Evolutionary conservation across 108 stramenopile species (phyloP), one percentile per base, ranked within the genome.

Genomic region (Cyclotella distinguenda): DNA sequence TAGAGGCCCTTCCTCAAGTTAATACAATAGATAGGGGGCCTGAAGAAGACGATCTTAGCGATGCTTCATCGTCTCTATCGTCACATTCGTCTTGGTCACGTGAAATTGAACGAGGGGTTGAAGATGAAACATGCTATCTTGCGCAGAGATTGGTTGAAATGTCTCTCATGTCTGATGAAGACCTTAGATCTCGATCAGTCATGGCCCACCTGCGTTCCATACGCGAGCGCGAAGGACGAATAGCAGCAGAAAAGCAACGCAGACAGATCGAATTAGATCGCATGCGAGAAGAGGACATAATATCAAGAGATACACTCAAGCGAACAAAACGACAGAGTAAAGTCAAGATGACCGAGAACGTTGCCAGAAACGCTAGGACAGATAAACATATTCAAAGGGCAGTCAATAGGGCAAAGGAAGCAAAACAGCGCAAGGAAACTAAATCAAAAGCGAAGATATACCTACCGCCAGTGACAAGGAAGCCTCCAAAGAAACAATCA

Each of bases 301-400:
- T 67, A 15, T 57, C 55, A 1, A 44, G 22, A 27, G 18, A 34
- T 19, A 22, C 39, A 19, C 53, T 28, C 22, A 44, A 21, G 11
- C 40, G 56, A 0, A 1, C 30, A 13, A 45, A 55, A 32, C 16
- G 1, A 10, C 26, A 42, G 39, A 40, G 23, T 13, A 15, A 42
- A 11, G 6, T 40, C 12, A 43, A 44, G 23, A 11, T 19, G 21
- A 19, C 43, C 2, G 30, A 18, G 16, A 50, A 6, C 1, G 39
- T 11, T 5, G 18, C 26, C 2, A 33, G 16, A 40, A 42, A 50
- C 13, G 28, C 44, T 18, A 32, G 12, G 2, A 40, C 38, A 18
- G 34, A 66, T 55, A 44, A 66, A 32, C 53, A 45, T 1, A 66
- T 66, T 12, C 2, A 66, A 34, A 66, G 56, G 53, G 52, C 42